Conservation (phyloP, 306 rosid genomes). For the Vicia villosa region DNA sequence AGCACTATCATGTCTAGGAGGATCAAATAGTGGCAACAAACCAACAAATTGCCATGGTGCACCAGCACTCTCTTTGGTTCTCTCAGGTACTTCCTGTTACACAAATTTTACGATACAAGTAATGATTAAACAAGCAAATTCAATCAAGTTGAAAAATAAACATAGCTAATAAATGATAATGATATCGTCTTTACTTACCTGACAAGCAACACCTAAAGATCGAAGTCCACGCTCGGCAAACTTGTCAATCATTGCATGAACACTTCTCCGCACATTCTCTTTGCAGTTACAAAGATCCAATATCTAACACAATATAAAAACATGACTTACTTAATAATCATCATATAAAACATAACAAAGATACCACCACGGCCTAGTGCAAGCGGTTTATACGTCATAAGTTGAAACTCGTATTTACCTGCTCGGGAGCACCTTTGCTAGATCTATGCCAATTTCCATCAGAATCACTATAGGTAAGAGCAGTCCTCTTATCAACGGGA, state of each 20-base stretch:
- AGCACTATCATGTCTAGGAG: constrained; percentile 98
- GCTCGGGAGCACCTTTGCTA: constrained; percentile 99
- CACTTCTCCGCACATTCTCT: constrained; percentile 70
- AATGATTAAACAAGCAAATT: constrained; percentile 32
- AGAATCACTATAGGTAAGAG: constrained; percentile 84
- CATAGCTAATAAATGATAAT: neutral
- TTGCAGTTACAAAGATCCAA: constrained; percentile 75
- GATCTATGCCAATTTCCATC: constrained; percentile 85
- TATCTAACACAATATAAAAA: constrained; percentile 55
- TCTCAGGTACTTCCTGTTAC: constrained; percentile 79
- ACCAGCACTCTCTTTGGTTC: constrained; percentile 72
- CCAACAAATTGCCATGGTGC: constrained; percentile 92
- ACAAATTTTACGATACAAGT: constrained; percentile 27
- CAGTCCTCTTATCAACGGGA: constrained; percentile 98
- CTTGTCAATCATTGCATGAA: constrained; percentile 71
- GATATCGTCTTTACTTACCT: constrained; percentile 50
- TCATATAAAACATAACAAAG: constrained; percentile 5
- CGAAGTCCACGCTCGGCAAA: constrained; percentile 97
- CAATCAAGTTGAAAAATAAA: constrained; percentile 2
- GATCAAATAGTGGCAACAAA: constrained; percentile 86
- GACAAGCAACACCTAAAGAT: constrained; percentile 88
- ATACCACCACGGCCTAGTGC: neutral
- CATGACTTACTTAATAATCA: neutral
- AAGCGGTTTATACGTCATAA: neutral
- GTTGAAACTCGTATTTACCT: constrained; percentile 53